Evolutionary conservation across 2,329 filamentous ascomycete species (phyloP), one percentile per base, ranked within the genome.

Genomic region (Pseudogymnoascus sp.): DNA sequence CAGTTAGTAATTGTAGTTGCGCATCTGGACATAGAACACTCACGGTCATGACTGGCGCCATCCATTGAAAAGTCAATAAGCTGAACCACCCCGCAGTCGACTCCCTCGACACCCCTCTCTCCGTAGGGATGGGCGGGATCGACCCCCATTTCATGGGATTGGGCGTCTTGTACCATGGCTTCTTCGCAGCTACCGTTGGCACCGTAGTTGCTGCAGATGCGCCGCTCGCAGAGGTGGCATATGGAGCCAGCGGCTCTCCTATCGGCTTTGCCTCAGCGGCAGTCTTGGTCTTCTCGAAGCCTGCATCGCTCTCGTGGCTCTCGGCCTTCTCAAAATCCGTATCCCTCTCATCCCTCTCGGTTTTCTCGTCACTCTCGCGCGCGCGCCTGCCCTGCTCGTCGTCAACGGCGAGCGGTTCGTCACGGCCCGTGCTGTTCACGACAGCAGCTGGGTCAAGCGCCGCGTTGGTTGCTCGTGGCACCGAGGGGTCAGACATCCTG

Each of bases 11-110:
- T n/a, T 21, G 28, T 13, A 6, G 16, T 19, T 43, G 16, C 8
- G 6, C 13, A 11, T 10, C 19, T 6, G 43, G 8, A 48, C 41
- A 63, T 54, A 66, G 54, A 64, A 13, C 13, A 79, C 84, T 77
- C 75, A 89, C 88, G 67, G 77, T 81, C 93, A 98, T 98, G 63
- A 98, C 73, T 1, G 91, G 88, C 0, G 86, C 86, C 82, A 97
- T 93, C 93, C 93, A 98, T 74, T 92, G 85, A 73, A 96, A 98
- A 3, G 88, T 89, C 21, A 96, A 74, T 64, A 81, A 74, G 77
- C 90, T 96, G 67, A 95, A 83, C 71, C 92, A 88, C 1, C 83
- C 79, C 4, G 93, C 93, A 3, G 79, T 81, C 73, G 91, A 81
- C 77, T 97, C 93, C 67, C 83, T 84, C 5, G 85, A 92, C 0